Evolutionary conservation across 176 grass and related monocot species (phyloP), one percentile per base, ranked within the genome.

Genomic region (Musa beccarii): DNA sequence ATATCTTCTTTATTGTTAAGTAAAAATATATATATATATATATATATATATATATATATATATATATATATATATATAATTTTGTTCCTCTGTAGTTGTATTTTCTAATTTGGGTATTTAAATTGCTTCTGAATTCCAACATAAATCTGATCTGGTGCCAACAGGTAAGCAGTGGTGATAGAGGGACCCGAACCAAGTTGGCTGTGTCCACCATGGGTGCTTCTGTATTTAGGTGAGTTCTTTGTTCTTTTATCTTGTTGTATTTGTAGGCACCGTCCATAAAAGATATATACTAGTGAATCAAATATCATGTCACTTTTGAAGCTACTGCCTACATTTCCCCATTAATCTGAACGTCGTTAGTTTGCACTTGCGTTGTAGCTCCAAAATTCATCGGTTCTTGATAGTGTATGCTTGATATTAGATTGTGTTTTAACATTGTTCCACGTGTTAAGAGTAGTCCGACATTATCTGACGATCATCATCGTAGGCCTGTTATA

Each of bases 151-250:
- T 53, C 49, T 53, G 43, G n/a, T 63, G 13, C 54, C 52, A 29
- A 63, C 85, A 99, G 90, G 82, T 84, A 74, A 79, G 86, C 79
- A 72, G 54, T 75, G 95, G 95, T 14, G 83, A 94, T 75, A 94
- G 84, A 80, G 86, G 89, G 68, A 86, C 59, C 64, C 81, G 90
- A 79, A 73, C 71, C 74, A 87, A 88, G 77, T 75, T 83, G 66
- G 90, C 95, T 87, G 49, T 99, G 81, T 94, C 77, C 50, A 99
- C 95, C 1, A 94, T 99, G 90, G 90, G 95, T 69, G 84, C 90
- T 63, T 99, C 95, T 66, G 90, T 99, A 74, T 99, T 99, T 82
- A 94, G 95, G 95, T 94, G 83, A 81, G 63, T 77, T 75, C 70
- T 88, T 43, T 53, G 54, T 72, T 68, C n/a, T 49, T 19, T 51